Evolutionary conservation across 306 rosid species (phyloP).

Genomic region (Adenanthera pavonina): DNA sequence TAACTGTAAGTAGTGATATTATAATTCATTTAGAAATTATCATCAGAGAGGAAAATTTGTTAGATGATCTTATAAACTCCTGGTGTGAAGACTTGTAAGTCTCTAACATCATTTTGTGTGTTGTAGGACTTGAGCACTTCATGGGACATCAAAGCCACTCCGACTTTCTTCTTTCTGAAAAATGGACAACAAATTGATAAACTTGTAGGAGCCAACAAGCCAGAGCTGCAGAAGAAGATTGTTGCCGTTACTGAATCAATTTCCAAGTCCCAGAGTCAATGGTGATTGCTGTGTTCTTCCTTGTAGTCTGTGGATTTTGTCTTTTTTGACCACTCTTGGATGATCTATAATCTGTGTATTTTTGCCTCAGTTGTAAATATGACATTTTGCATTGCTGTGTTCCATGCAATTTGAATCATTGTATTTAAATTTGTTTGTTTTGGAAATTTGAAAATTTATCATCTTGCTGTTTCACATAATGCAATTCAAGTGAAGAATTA

Average conservation of each 20-base stretch:
- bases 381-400: constrained; percentile 26
- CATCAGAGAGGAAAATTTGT: not conserved
- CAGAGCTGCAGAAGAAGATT: constrained; percentile 82
- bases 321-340: constrained; percentile 7
- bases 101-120: constrained; percentile 26
- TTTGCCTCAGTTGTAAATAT: constrained; percentile 41
- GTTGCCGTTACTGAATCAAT: constrained; percentile 61
- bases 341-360: constrained; percentile 30
- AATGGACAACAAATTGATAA: constrained; percentile 88
- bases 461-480: constrained; percentile 31
- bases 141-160: constrained; percentile 99
- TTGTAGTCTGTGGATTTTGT: constrained; percentile 3
- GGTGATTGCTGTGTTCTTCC: constrained; percentile 39
- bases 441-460: constrained; percentile 36
- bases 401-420: constrained; percentile 28
- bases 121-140: constrained; percentile 90
- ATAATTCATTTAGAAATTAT: not conserved
- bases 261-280: constrained; percentile 2
- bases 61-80: not conserved
- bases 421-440: constrained; percentile 37
- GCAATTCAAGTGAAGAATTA: not conserved
- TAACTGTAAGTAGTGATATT: constrained; percentile 66
- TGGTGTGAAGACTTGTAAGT: not conserved
- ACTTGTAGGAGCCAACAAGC: constrained; percentile 97
- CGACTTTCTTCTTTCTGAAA: constrained; percentile 92